These are phyloP conservation scores for Aspergillus costaricaensis DNA, from an alignment of 2,329 filamentous ascomycete species.

Conservation along the genomic window DNA sequence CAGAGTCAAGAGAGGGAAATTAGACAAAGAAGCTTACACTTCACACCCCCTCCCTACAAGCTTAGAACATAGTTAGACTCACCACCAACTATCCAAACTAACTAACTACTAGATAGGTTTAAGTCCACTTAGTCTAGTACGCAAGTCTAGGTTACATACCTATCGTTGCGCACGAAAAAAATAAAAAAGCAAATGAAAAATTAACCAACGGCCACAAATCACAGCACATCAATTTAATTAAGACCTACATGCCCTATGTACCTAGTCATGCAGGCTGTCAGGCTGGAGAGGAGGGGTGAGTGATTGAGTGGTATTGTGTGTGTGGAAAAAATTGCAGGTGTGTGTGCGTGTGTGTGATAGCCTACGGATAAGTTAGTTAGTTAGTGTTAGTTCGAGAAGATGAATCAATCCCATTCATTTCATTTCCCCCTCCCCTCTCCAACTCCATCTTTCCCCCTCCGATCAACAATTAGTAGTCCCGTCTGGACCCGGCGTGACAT, in stretches of 20 bases:
- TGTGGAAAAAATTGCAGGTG: too few relatives aligned
- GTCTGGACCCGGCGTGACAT: too few relatives aligned
- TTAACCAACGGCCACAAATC: not conserved
- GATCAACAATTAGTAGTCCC: too few relatives aligned
- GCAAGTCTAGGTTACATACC: too few relatives aligned
- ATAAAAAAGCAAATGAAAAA: not conserved
- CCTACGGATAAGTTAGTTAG: not conserved
- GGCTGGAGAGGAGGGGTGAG: not conserved
- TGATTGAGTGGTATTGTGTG: too few relatives aligned
- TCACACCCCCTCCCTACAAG: not conserved
- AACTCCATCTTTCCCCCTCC: too few relatives aligned
- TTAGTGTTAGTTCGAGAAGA: not conserved
- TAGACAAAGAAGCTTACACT: not conserved
- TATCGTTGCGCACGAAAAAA: too few relatives aligned
- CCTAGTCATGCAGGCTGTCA: constrained; percentile 5
- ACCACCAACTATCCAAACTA: too few relatives aligned
- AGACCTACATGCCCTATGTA: constrained; percentile 11
- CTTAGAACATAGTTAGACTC: not conserved
- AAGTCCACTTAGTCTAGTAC: too few relatives aligned
- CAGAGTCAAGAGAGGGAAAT: not conserved
- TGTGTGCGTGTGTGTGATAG: not conserved
- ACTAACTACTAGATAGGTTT: too few relatives aligned
- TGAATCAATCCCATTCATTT: too few relatives aligned
- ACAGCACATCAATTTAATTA: constrained; percentile 16
- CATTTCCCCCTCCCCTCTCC: too few relatives aligned